Evolutionary conservation across 73 alveolate species (phyloP), one percentile per base, ranked within the genome.

Genomic region (Paramecium biaurelia): DNA sequence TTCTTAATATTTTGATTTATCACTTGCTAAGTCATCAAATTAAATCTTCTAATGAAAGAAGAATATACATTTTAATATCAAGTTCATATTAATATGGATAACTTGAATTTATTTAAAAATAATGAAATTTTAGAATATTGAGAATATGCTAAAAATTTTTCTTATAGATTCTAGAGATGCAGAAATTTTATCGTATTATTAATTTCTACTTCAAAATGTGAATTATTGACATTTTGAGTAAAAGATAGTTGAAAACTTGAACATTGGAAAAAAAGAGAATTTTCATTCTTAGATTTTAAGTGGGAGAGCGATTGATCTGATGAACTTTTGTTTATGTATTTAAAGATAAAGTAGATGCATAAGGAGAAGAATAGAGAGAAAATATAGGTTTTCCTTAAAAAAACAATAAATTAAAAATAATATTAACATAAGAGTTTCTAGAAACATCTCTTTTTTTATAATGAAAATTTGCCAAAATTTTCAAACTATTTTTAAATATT

Each of bases 381-480:
- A 38, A 38, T 7, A 38, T 12, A 7, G 34, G 12, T 5, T 53
- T 15, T 15, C 2, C 1, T 4, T 14, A 49, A 7, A 18, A 18
- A 53, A n/a, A 21, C 18, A 4, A 53, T 26, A 26, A 58, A 63
- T 0, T 30, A 26, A 63, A 63, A 63, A 30, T 3, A 30, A 63
- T 63, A 63, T 63, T 63, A 26, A 34, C 14, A 2, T 76, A 12
- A 21, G 85, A 53, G 85, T 49, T 88, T 63, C 84, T 49, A 88
- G 79, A 88, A 88, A 57, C 79, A 23, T 49, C 90, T 88, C 57
- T 85, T 53, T 41, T 37, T 26, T 72, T 88, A 35, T 34, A 85
- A 85, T 30, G 49, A 63, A 63, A 63, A 63, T 85, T 57, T 20
- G 12, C 7, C 26, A 85, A 58, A 24, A 49, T 20, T 43, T 53